phyloP scores from a whole-genome alignment of 1,284 basidiomycete species.

The Ustilago shanxiensis region DNA sequence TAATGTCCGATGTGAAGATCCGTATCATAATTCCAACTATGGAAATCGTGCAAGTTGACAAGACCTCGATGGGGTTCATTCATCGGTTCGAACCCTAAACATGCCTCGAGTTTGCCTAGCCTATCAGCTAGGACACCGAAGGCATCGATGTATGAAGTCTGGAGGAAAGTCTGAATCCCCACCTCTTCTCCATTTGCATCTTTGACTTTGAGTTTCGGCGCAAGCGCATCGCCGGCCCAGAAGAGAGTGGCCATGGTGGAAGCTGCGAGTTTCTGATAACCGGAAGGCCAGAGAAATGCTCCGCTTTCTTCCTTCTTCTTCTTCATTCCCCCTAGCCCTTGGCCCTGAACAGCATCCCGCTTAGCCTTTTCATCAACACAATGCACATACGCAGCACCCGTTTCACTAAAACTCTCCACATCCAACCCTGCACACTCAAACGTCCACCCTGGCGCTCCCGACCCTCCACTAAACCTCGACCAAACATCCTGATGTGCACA shows the following conservation, averaged over 20 bases:
- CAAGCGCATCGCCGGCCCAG: constrained; percentile 76
- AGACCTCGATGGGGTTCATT: constrained; percentile 97
- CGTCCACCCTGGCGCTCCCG: constrained; percentile 76
- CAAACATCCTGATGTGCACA: constrained; percentile 78
- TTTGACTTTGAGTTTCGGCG: constrained; percentile 75
- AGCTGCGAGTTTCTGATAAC: constrained; percentile 68
- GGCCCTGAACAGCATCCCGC: not conserved
- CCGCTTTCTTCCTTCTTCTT: constrained; percentile 54
- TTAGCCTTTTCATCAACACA: constrained; percentile 41
- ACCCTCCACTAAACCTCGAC: constrained; percentile 91
- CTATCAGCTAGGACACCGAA: constrained; percentile 79
- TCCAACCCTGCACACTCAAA: constrained; percentile 63
- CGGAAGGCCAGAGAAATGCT: constrained; percentile 68
- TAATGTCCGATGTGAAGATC: constrained; percentile 88
- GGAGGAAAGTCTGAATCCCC: constrained; percentile 83
- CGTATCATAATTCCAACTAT: constrained; percentile 88
- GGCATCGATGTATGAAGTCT: constrained; percentile 83
- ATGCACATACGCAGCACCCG: constrained; percentile 66
- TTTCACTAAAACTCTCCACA: constrained; percentile 44
- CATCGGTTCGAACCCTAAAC: constrained; percentile 89
- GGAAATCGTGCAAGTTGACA: constrained; percentile 83
- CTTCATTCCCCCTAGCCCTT: not conserved
- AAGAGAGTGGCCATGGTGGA: constrained; percentile 71
- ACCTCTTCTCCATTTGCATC: constrained; percentile 42
- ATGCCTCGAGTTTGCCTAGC: constrained; percentile 81